Evolutionary conservation across 2,329 filamentous ascomycete genomes (phyloP).

Genomic region (Fusarium sp.): DNA sequence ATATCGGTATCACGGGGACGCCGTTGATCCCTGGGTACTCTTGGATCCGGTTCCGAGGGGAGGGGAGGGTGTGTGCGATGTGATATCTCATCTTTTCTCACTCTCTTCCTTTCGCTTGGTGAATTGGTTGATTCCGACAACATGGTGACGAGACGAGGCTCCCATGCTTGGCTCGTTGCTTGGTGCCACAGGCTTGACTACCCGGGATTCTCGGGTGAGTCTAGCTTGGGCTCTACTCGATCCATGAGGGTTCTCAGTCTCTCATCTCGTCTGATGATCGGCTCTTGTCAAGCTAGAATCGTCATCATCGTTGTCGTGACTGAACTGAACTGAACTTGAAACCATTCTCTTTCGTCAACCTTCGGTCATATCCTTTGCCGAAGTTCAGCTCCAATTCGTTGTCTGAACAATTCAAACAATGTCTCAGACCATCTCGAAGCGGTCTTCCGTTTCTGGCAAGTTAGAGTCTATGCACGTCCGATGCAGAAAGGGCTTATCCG

Average conservation of each 20-base stretch:
- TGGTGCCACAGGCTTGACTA: background rate
- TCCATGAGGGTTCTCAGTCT: background rate
- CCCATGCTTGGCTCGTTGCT: slow-evolving; percentile 17
- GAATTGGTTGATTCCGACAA: slow-evolving; percentile 20
- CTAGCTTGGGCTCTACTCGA: background rate
- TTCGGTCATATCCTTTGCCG: slow-evolving; percentile 15
- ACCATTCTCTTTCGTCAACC: slow-evolving; percentile 3
- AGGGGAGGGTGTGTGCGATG: background rate
- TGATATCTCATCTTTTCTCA: slow-evolving; percentile 11
- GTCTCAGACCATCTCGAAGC: background rate
- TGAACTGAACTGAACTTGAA: background rate
- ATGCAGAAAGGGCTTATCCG: slow-evolving; percentile 1
- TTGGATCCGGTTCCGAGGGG: slow-evolving; percentile 13
- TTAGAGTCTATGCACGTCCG: background rate
- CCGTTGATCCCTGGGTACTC: slow-evolving; percentile 6
- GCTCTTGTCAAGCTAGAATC: background rate
- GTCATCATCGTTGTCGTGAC: background rate
- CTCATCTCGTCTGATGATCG: slow-evolving; percentile 21
- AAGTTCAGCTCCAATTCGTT: background rate
- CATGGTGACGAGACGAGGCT: slow-evolving; percentile 35
- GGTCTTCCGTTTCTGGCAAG: background rate
- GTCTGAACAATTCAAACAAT: background rate
- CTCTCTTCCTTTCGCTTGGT: background rate
- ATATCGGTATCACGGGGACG: slow-evolving; percentile 15
- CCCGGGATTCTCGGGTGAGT: background rate